Evolutionary conservation across 2,329 filamentous ascomycete genomes (phyloP).

Genomic region (Sphaceloma murrayae): DNA sequence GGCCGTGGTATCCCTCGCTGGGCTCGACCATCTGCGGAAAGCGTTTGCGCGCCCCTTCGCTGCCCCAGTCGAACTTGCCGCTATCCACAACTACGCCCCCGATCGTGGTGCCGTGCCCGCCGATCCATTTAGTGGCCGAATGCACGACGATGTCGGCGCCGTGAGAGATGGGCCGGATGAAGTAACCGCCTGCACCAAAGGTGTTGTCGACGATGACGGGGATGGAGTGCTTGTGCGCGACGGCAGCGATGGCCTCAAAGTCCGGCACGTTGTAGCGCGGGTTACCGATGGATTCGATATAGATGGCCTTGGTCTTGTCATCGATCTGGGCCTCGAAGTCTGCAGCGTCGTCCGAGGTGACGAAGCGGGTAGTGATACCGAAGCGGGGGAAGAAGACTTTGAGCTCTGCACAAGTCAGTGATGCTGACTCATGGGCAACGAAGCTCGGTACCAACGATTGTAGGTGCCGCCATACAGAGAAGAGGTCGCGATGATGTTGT

Average conservation of each 20-base stretch:
- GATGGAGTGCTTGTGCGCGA: conserved; percentile 58
- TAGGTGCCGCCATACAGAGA: conserved; percentile 94
- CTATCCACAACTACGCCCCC: conserved; percentile 77
- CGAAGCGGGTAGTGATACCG: conserved; percentile 80
- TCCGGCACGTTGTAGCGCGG: conserved; percentile 89
- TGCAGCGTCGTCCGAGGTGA: conserved; percentile 67
- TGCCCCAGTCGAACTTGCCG: conserved; percentile 91
- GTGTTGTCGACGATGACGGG: conserved; percentile 75
- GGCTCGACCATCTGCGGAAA: conserved; percentile 93
- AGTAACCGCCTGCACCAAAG: conserved; percentile 88
- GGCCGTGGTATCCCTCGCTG: conserved; percentile 78
- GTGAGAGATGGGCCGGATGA: conserved; percentile 74
- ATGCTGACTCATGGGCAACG: no score
- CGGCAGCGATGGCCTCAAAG: conserved; percentile 73
- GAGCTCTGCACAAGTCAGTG: no score
- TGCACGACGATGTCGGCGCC: conserved; percentile 46
- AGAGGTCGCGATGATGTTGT: conserved; percentile 86
- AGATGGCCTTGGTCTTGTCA: conserved; percentile 86
- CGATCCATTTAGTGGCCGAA: conserved; percentile 94
- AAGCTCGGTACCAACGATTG: no score
- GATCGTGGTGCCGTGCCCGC: conserved; percentile 87
- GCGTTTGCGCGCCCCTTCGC: conserved; percentile 44
- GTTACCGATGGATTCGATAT: conserved; percentile 88
- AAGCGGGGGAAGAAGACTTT: conserved; percentile 83
- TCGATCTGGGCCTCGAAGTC: conserved; percentile 78